Conservation (phyloP, 2,329 filamentous ascomycete genomes). For the Aureobasidium sp. region DNA sequence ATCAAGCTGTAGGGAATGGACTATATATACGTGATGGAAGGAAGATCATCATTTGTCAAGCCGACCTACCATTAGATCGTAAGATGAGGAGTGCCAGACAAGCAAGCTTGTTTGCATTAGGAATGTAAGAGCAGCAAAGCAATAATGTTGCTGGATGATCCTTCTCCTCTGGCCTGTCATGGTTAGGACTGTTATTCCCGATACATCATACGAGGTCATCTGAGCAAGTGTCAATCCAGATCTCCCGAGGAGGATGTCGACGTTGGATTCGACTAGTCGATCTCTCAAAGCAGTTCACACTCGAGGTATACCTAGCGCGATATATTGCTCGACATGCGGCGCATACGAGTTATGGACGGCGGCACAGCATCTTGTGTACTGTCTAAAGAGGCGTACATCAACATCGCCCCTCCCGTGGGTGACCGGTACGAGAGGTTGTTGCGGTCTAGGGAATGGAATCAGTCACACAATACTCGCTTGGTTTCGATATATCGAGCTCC, state of each 20-base stretch:
- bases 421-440: background rate
- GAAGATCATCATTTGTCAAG: background rate
- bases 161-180: background rate
- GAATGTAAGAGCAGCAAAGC: slow-evolving; percentile 12
- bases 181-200: background rate
- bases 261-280: background rate
- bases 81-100: slow-evolving; percentile 12
- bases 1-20: background rate
- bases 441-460: background rate
- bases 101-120: background rate
- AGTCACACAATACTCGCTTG: background rate
- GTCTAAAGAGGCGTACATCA: background rate
- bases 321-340: background rate
- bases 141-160: background rate
- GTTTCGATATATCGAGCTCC: background rate
- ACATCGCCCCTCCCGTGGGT: background rate
- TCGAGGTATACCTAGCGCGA: background rate
- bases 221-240: background rate
- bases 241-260: background rate
- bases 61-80: background rate
- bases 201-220: slow-evolving; percentile 9
- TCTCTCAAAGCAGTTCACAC: background rate
- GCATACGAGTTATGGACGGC: background rate
- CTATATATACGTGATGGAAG: background rate
- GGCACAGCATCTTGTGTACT: background rate